Conservation (phyloP, 2,329 filamentous ascomycete genomes). For the Dendrostoma leiphaemia region DNA sequence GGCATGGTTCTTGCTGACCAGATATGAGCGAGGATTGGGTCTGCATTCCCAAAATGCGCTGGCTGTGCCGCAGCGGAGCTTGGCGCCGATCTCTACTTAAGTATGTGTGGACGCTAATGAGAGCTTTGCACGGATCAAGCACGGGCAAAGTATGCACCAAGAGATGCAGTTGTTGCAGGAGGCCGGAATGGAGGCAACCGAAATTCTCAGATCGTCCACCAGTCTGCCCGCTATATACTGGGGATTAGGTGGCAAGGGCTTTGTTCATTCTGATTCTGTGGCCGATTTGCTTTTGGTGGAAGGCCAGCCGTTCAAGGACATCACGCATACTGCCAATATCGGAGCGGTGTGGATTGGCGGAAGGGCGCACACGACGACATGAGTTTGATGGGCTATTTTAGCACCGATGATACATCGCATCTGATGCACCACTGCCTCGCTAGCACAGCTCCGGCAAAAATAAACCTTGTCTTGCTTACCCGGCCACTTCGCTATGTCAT, state of each 20-base stretch:
- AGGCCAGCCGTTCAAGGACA: neutral
- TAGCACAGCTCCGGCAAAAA: too few relatives aligned
- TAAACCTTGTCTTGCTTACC: too few relatives aligned
- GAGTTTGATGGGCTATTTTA: too few relatives aligned
- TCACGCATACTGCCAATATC: neutral
- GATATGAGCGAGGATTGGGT: too few relatives aligned
- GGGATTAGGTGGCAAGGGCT: neutral
- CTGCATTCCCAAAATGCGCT: too few relatives aligned
- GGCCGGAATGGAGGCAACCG: neutral
- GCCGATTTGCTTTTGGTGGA: neutral
- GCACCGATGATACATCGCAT: too few relatives aligned
- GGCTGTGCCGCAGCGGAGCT: too few relatives aligned
- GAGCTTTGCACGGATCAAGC: neutral
- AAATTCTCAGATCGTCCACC: neutral
- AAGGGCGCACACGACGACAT: too few relatives aligned
- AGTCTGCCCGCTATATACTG: neutral
- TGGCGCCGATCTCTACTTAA: too few relatives aligned
- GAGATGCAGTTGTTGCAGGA: neutral
- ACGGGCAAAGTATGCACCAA: neutral
- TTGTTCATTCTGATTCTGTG: neutral
- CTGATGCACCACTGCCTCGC: too few relatives aligned
- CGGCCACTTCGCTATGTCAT: too few relatives aligned
- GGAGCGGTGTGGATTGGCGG: neutral
- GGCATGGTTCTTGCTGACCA: too few relatives aligned
- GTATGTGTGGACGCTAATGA: neutral